phyloP scores from a whole-genome alignment of 2,329 filamentous ascomycete genomes.

The Penicillium concentricum region DNA sequence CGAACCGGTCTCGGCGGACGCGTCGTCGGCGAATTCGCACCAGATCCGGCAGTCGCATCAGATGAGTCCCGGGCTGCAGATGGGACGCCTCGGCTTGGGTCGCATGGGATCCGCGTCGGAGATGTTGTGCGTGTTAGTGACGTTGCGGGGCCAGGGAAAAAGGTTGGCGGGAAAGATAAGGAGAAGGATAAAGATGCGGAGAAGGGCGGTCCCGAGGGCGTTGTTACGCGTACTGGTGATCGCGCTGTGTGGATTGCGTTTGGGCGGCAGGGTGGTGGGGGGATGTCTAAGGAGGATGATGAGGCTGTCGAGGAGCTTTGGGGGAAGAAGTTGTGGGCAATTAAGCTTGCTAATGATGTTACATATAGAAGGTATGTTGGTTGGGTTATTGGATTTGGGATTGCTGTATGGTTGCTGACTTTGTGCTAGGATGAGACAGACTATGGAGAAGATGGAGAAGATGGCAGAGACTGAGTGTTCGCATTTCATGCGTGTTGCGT shows the following conservation, averaged over 20 bases:
- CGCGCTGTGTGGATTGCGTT: constrained; percentile 47
- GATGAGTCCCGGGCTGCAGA: constrained; percentile 41
- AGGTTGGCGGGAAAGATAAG: constrained; percentile 34
- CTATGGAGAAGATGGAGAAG: constrained; percentile 60
- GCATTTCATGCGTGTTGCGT: constrained; percentile 59
- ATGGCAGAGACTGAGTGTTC: constrained; percentile 57
- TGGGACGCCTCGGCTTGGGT: constrained; percentile 40
- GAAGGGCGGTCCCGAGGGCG: constrained; percentile 43
- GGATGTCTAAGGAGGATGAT: constrained; percentile 40
- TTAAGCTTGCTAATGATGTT: constrained; percentile 66
- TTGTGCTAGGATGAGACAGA: constrained; percentile 57
- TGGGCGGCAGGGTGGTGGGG: constrained; percentile 38
- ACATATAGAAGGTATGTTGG: constrained; percentile 58
- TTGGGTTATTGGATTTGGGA: neutral
- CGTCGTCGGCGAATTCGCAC: constrained; percentile 75
- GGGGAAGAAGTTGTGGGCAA: constrained; percentile 60
- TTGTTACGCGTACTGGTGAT: constrained; percentile 47
- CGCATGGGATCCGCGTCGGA: constrained; percentile 49
- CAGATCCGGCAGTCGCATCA: constrained; percentile 66
- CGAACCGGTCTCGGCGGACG: constrained; percentile 91
- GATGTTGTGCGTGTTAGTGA: constrained; percentile 49
- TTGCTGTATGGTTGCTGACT: constrained; percentile 10
- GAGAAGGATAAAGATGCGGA: constrained; percentile 33
- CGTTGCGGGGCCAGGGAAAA: constrained; percentile 25
- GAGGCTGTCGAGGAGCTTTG: constrained; percentile 52